A percentile compares a stretch with the other conserved stretches of the same genome.
Evolutionary conservation across 1,284 basidiomycete species (phyloP).

Genomic region (Apiotrichum montevideense): DNA sequence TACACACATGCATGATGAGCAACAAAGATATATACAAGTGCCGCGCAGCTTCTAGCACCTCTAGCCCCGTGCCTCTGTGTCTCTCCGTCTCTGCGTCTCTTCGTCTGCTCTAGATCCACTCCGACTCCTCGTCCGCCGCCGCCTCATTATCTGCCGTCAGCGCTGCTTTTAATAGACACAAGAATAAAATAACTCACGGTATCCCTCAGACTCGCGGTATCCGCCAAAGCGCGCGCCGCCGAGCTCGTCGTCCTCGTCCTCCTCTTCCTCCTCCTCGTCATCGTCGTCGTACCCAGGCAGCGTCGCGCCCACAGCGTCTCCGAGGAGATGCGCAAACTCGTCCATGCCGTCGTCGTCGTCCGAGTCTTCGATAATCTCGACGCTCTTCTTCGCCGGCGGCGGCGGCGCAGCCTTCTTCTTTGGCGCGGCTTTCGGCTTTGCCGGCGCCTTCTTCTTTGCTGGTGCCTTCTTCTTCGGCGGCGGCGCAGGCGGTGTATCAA

Average conservation of each 20-base stretch:
- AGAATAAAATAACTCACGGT: not conserved
- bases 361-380: conserved; percentile 40
- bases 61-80: too few relatives aligned
- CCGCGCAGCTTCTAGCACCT: too few relatives aligned
- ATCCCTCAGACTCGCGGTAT: not conserved
- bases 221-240: conserved; percentile 29
- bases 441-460: conserved; percentile 4
- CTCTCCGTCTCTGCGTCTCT: too few relatives aligned
- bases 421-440: conserved; percentile 14
- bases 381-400: conserved; percentile 30
- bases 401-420: conserved; percentile 9
- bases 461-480: not conserved
- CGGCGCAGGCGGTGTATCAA: not conserved
- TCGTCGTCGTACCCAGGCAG: conserved; percentile 26
- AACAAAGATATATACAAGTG: not conserved
- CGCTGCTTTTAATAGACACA: not conserved
- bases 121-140: conserved; percentile 9
- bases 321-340: conserved; percentile 40
- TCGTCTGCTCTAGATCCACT: conserved; percentile 12
- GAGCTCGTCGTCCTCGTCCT: conserved; percentile 32
- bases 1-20: not conserved
- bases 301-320: conserved; percentile 21
- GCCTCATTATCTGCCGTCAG: not conserved
- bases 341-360: conserved; percentile 37
- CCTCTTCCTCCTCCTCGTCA: conserved; percentile 29